phyloP scores from a whole-genome alignment of 2,329 filamentous ascomycete genomes.

The Aspergillus aculeatinus region DNA sequence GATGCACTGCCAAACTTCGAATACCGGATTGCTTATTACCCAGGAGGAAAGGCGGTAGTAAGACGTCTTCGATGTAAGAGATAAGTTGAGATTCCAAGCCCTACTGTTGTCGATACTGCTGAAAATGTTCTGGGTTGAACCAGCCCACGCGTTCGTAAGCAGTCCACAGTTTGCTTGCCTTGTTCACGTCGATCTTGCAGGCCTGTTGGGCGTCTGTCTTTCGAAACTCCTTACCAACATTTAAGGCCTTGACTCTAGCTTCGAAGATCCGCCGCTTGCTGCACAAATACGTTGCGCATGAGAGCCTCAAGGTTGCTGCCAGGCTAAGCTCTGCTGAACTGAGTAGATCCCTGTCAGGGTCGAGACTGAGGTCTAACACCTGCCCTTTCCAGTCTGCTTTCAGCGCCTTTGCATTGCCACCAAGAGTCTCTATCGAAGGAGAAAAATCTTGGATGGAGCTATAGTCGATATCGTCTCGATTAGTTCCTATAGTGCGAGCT shows the following conservation, averaged over 20 bases:
- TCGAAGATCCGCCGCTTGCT: slow-evolving; percentile 92
- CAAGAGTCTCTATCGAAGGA: slow-evolving; percentile 66
- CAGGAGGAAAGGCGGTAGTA: neutral
- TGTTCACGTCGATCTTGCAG: slow-evolving; percentile 98
- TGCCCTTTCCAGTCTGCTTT: slow-evolving; percentile 88
- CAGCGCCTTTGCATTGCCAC: slow-evolving; percentile 65
- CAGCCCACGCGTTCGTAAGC: slow-evolving; percentile 85
- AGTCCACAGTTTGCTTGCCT: slow-evolving; percentile 87
- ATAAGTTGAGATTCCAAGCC: neutral
- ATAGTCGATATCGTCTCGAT: slow-evolving; percentile 81
- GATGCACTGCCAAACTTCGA: neutral
- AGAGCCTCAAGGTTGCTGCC: slow-evolving; percentile 75
- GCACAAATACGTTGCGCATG: slow-evolving; percentile 83
- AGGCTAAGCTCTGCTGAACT: slow-evolving; percentile 76
- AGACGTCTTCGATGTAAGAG: neutral
- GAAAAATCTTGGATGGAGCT: slow-evolving; percentile 68
- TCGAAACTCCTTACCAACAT: slow-evolving; percentile 77
- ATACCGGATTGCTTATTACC: slow-evolving; percentile 12
- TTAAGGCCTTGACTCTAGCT: slow-evolving; percentile 65
- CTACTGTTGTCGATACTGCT: slow-evolving; percentile 39
- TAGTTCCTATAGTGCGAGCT: slow-evolving; percentile 53
- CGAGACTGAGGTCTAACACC: slow-evolving; percentile 70
- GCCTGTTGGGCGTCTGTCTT: slow-evolving; percentile 95
- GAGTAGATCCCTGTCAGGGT: slow-evolving; percentile 68
- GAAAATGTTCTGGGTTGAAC: slow-evolving; percentile 61